phyloP scores from a whole-genome alignment of 768 basidiomycete genomes.

The Pisolithus microcarpus region DNA sequence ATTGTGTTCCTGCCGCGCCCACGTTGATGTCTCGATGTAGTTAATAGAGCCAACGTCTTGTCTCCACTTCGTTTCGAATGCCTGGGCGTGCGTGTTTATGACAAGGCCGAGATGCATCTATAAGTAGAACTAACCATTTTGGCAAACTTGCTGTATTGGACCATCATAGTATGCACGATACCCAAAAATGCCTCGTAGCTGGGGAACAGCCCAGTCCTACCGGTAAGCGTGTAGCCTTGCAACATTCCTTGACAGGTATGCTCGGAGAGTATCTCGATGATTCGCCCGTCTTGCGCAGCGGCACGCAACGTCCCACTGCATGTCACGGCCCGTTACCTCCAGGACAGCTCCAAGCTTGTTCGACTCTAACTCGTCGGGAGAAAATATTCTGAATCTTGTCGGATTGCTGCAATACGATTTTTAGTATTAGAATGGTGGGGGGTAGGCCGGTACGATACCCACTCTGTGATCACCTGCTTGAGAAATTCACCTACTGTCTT shows the following conservation, averaged over 20 bases:
- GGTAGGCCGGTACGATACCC: constrained; percentile 11
- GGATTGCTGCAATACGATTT: constrained; percentile 50
- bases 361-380: constrained; percentile 80
- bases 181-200: constrained; percentile 90
- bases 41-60: constrained; percentile 65
- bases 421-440: not conserved
- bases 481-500: constrained; percentile 56
- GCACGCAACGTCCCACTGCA: constrained; percentile 75
- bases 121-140: constrained; percentile 53
- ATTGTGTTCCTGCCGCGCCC: constrained; percentile 82
- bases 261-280: constrained; percentile 84
- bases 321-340: constrained; percentile 59
- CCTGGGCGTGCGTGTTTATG: constrained; percentile 19
- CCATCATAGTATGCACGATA: constrained; percentile 86
- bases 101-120: not conserved
- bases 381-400: constrained; percentile 77
- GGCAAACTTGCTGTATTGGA: constrained; percentile 81
- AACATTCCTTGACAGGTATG: constrained; percentile 88
- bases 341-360: constrained; percentile 85
- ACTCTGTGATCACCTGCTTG: constrained; percentile 50
- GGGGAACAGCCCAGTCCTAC: constrained; percentile 79
- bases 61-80: constrained; percentile 65
- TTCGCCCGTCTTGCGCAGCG: constrained; percentile 70
- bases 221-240: constrained; percentile 89
- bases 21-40: constrained; percentile 85